Conservation (phyloP, 441 rosid genomes). For the Melianthus villosus region DNA sequence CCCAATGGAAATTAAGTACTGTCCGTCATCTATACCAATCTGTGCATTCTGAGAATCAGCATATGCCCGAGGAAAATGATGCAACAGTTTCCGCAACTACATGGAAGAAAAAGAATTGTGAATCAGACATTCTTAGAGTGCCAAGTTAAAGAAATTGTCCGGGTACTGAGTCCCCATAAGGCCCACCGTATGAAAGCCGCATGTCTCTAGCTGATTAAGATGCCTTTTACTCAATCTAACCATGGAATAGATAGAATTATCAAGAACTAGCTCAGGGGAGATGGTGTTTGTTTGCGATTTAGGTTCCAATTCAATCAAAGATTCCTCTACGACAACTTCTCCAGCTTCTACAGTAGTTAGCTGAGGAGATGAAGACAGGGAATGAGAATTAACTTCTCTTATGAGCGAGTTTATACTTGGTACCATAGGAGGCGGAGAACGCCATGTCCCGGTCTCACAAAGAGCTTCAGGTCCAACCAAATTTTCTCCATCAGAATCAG, state of each 20-base stretch:
- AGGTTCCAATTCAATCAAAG: constrained; percentile 7
- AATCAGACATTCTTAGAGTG: too few relatives aligned
- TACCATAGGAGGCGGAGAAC: constrained; percentile 25
- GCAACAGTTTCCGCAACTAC: constrained; percentile 63
- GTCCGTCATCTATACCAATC: constrained; percentile 68
- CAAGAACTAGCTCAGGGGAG: constrained; percentile 29
- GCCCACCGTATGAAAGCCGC: constrained; percentile 77
- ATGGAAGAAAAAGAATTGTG: constrained; percentile 9
- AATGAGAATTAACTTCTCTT: constrained; percentile 13
- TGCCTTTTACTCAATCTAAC: constrained; percentile 63
- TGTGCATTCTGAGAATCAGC: constrained; percentile 82
- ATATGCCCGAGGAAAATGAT: constrained; percentile 91
- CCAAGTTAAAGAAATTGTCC: too few relatives aligned
- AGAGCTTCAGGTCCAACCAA: constrained; percentile 30
- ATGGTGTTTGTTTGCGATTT: constrained; percentile 11
- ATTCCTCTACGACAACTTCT: constrained; percentile 14
- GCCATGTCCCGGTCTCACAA: constrained; percentile 29
- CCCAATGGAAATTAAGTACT: constrained; percentile 79
- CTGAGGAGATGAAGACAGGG: constrained; percentile 15
- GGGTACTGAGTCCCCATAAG: constrained; percentile 7
- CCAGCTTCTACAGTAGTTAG: constrained; percentile 19
- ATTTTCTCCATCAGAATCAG: constrained; percentile 17
- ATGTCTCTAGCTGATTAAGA: constrained; percentile 38
- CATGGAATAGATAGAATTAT: constrained; percentile 34
- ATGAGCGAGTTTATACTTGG: constrained; percentile 17